Evolutionary conservation across 768 basidiomycete species (phyloP).

Genomic region (Sarcomyxa edulis): DNA sequence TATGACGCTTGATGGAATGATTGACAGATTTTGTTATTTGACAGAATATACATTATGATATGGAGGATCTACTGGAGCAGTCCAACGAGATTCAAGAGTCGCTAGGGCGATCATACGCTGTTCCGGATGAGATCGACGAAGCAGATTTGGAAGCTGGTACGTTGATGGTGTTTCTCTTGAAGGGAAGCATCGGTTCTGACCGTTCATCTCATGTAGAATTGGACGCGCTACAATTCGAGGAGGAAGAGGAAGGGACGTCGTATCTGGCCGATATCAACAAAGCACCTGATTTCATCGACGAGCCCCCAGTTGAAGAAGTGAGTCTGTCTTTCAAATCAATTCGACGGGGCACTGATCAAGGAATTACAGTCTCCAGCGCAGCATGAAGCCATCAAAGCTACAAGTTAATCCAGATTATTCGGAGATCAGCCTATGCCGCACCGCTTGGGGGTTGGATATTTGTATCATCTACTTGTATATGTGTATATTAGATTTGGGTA

Average conservation of each 20-base stretch:
- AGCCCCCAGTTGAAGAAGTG: constrained; percentile 78
- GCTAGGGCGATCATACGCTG: constrained; percentile 87
- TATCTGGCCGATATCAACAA: constrained; percentile 86
- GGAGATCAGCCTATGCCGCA: constrained; percentile 12
- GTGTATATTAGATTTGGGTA: constrained; percentile 1
- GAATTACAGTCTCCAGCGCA: constrained; percentile 29
- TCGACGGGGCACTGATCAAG: background rate
- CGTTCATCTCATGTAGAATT: constrained; percentile 58
- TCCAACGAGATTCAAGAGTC: constrained; percentile 98
- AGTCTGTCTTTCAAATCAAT: constrained; percentile 16
- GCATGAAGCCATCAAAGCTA: constrained; percentile 55
- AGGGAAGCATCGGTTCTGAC: too few species aligned
- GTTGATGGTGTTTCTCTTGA: constrained; percentile 12
- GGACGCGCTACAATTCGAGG: constrained; percentile 89
- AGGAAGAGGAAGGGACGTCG: constrained; percentile 84
- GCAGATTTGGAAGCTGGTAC: constrained; percentile 93
- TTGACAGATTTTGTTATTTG: background rate
- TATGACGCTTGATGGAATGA: background rate
- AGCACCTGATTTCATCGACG: constrained; percentile 89
- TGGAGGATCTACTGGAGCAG: constrained; percentile 96
- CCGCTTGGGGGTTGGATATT: constrained; percentile 2
- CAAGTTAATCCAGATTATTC: constrained; percentile 30
- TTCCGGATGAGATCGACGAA: constrained; percentile 97
- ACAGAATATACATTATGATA: constrained; percentile 93
- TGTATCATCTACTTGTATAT: constrained; percentile 1